Conservation (phyloP, 129 eudicot species). For the Saussurea involucrata region DNA sequence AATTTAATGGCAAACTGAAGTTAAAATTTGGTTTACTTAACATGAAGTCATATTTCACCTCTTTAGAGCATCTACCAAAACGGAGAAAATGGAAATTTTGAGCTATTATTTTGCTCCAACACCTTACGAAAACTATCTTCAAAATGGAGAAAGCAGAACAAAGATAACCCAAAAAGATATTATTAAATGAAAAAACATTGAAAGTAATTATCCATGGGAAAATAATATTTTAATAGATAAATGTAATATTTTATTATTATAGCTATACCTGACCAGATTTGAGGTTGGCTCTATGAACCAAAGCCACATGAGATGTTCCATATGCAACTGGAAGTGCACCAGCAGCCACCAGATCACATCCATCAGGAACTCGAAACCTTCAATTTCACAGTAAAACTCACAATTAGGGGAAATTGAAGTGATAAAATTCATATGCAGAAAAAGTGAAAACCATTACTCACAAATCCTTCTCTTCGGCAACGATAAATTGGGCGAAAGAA, state of each 20-base stretch:
- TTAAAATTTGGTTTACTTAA: background rate
- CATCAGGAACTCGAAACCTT: slow-evolving; percentile 78
- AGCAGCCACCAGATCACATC: slow-evolving; percentile 89
- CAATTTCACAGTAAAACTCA: slow-evolving; percentile 7
- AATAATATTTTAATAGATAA: no score
- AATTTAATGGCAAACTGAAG: background rate
- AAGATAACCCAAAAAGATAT: no score
- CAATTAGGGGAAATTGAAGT: background rate
- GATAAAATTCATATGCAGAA: background rate
- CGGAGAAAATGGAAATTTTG: no score
- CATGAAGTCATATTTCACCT: background rate
- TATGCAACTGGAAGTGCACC: slow-evolving; percentile 94
- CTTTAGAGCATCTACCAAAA: background rate
- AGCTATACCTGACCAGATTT: slow-evolving; percentile 68
- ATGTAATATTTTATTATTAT: no score
- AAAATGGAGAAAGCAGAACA: no score
- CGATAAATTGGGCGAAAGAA: slow-evolving; percentile 71
- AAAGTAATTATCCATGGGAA: no score
- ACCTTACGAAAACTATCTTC: no score
- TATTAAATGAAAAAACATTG: no score
- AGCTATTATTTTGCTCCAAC: no score
- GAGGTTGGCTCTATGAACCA: slow-evolving; percentile 85
- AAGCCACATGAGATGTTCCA: slow-evolving; percentile 91
- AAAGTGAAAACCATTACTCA: slow-evolving; percentile 26
- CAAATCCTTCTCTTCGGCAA: slow-evolving; percentile 68